A percentile compares a stretch with the other conserved stretches of the same genome.
phyloP scores from a whole-genome alignment of 1,139 yeast genomes.

The Taphrina betulina region DNA sequence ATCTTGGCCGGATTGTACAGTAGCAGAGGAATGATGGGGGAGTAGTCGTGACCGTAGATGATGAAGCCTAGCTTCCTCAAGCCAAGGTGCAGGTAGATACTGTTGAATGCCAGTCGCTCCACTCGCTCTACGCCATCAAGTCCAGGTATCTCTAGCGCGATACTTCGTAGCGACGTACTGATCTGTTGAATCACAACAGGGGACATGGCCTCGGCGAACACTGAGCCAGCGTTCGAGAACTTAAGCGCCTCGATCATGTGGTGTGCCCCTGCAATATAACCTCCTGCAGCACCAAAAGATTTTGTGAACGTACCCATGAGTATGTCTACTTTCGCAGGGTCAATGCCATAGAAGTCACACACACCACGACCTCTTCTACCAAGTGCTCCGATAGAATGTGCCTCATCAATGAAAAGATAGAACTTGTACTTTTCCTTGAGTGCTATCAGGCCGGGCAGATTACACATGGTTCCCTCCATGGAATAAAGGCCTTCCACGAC shows the following conservation, averaged over 20 bases:
- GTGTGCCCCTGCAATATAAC: conserved; percentile 78
- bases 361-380: conserved; percentile 94
- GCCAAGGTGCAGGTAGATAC: conserved; percentile 87
- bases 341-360: conserved; percentile 84
- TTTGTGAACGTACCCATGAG: conserved; percentile 97
- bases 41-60: conserved; percentile 91
- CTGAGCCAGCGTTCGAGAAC: conserved; percentile 68
- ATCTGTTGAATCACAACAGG: conserved; percentile 92
- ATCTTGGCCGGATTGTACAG: conserved; percentile 87
- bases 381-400: conserved; percentile 96
- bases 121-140: conserved; percentile 92
- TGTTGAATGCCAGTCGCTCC: conserved; percentile 90
- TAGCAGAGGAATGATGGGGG: conserved; percentile 90
- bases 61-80: conserved; percentile 88
- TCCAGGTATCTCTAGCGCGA: conserved; percentile 77
- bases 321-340: conserved; percentile 73
- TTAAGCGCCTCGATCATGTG: conserved; percentile 70
- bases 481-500: conserved; percentile 96
- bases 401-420: conserved; percentile 90
- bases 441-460: conserved; percentile 72
- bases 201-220: conserved; percentile 79
- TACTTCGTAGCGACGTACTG: conserved; percentile 71
- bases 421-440: conserved; percentile 83
- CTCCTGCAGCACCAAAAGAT: conserved; percentile 98
- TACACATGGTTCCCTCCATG: conserved; percentile 96